Percentiles rank a stretch among this genome's conserved stretches.
Conservation (phyloP, 345 rosid genomes). For the Gossypium arboreum region DNA sequence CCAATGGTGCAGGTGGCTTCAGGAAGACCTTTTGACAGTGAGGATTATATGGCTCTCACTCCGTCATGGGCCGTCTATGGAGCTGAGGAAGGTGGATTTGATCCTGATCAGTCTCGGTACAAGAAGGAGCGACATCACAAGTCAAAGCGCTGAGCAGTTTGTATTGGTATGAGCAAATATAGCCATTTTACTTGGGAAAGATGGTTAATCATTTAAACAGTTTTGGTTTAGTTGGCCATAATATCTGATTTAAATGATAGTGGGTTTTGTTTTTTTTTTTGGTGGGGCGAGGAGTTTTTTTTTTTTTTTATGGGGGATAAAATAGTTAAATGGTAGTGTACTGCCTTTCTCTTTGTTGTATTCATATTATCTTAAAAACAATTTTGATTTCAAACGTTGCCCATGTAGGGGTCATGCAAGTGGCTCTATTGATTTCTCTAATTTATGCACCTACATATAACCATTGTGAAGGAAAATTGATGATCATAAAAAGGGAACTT, state of each 20-base stretch:
- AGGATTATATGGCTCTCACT: conserved; percentile 80
- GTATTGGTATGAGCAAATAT: background rate
- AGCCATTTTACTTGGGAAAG: background rate
- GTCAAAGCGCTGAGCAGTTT: conserved; percentile 35
- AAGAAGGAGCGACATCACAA: conserved; percentile 83
- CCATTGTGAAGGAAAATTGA: background rate
- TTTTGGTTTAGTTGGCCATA: conserved; percentile 15
- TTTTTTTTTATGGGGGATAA: too few species aligned
- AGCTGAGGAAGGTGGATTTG: conserved; percentile 94
- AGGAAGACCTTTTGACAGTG: conserved; percentile 69
- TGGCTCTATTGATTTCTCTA: background rate
- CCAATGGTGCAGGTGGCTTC: conserved; percentile 60
- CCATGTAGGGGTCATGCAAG: background rate
- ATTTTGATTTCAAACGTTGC: background rate
- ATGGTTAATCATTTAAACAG: conserved; percentile 2
- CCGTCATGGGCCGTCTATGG: conserved; percentile 97
- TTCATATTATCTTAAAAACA: background rate
- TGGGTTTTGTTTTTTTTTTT: too few species aligned
- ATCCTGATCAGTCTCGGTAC: conserved; percentile 76
- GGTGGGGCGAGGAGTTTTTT: too few species aligned
- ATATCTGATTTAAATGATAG: background rate
- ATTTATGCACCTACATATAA: background rate
- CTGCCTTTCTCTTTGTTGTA: background rate
- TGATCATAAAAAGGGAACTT: background rate
- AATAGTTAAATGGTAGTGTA: background rate